phyloP scores from a whole-genome alignment of 805 yeast genomes.

The Pichia sporocuriosa region DNA sequence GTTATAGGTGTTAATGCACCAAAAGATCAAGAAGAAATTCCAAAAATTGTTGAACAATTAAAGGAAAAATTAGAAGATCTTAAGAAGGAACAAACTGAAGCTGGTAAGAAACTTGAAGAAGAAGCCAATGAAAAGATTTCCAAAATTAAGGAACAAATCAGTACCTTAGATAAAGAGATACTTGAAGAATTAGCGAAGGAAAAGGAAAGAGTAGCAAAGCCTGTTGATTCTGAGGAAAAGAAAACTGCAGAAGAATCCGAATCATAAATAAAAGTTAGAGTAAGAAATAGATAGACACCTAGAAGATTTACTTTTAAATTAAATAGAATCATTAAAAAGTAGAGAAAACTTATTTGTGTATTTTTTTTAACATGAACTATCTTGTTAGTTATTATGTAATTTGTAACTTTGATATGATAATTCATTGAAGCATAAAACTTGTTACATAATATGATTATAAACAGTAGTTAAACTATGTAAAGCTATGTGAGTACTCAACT shows the following conservation, averaged over 20 bases:
- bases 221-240: neutral
- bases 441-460: no score
- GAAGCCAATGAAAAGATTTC: slow-evolving; percentile 74
- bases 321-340: no score
- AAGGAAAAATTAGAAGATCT: slow-evolving; percentile 65
- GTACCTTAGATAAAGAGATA: slow-evolving; percentile 25
- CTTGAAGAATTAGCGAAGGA: slow-evolving; percentile 25
- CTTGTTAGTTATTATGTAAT: no score
- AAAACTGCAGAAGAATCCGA: slow-evolving; percentile 11
- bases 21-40: slow-evolving; percentile 62
- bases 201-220: slow-evolving; percentile 17
- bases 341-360: no score
- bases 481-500: no score
- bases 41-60: slow-evolving; percentile 57
- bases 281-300: no score
- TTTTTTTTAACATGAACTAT: no score
- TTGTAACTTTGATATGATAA: no score
- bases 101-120: slow-evolving; percentile 68
- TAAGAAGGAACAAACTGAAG: slow-evolving; percentile 68
- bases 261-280: no score
- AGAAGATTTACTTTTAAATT: no score
- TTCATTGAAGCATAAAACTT: no score
- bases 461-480: no score
- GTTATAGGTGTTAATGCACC: slow-evolving; percentile 78
- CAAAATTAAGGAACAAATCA: slow-evolving; percentile 47